A percentile compares a stretch with the other conserved stretches of the same genome.
Evolutionary conservation across 257 asterid species (phyloP).

Genomic region (Cruciata laevipes): DNA sequence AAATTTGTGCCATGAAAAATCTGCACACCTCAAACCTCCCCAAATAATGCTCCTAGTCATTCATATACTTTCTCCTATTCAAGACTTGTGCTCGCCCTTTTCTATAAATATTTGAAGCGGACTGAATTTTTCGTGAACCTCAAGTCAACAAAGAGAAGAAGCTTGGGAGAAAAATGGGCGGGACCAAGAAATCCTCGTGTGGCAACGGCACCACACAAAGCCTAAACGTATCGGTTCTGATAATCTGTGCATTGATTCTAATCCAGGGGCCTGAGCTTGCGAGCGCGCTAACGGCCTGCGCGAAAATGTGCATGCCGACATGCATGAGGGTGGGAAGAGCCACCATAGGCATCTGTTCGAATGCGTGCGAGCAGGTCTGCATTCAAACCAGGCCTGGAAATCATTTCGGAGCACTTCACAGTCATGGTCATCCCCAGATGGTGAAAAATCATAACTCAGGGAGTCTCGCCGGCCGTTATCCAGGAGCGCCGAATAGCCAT

Average conservation of each 20-base stretch:
- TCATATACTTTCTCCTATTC: not conserved
- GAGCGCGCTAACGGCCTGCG: constrained; percentile 18
- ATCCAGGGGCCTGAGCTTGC: not conserved
- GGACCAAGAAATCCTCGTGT: constrained; percentile 8
- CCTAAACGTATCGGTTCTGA: not conserved
- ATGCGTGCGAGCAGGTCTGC: constrained; percentile 23
- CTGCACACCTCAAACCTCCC: not conserved
- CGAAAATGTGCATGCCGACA: constrained; percentile 28
- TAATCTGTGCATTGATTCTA: constrained; percentile 6
- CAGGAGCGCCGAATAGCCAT: no score
- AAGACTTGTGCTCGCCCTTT: not conserved
- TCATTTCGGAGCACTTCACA: not conserved
- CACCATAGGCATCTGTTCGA: constrained; percentile 4
- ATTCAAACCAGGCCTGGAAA: constrained; percentile 6
- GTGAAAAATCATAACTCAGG: no score
- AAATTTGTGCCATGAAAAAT: not conserved
- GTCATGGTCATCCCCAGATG: no score
- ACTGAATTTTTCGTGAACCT: not conserved
- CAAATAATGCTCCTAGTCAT: not conserved
- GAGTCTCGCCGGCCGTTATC: not conserved
- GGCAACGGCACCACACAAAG: not conserved
- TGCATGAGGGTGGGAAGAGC: constrained; percentile 20
- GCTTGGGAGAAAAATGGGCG: constrained; percentile 3
- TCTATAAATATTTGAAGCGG: not conserved
- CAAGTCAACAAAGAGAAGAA: not conserved